Base-by-base conservation (phyloP, 2,329 filamentous ascomycete genomes). In the Hyphodiscus sp. region DNA sequence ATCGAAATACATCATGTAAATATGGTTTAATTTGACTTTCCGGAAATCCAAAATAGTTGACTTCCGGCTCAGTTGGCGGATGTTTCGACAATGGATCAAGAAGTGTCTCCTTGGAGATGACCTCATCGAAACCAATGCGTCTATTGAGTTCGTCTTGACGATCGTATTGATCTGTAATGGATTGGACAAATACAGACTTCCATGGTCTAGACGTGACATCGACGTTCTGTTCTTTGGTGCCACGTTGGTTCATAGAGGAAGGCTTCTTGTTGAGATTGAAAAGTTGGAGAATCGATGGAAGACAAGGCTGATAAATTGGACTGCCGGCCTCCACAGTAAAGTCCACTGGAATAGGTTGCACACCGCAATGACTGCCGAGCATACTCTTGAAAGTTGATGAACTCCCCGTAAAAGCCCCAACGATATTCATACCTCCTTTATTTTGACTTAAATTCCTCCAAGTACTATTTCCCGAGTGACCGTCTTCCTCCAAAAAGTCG, bases 41-140 rank as follows among this genome's bases (percentile, higher is more conserved):
- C 6, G 72, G 61, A 49, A 61, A 73, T 53, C 73, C 73, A 58
- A 74, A 75, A 53, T 75, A 75, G 56, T 75, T 74, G 53, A 68
- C 61, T 50, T 68, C 64, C 54, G 65, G 49, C 26, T 64, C 49
- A 54, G 51, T 59, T 56, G 68, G 52, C 61, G 51, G 51, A 45
- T 69, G 59, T 47, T 66, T 68, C 20, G 68, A 66, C 2, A 43
- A 48, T 13, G 53, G 50, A 13, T 63, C 33, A 38, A 38, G 33
- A 10, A 38, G 4, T 4, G 33, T 38, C 11, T 38, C 33, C 33
- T 65, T 65, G 33, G 61, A 58, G 15, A 71, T 61, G 0, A 60
- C 51, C 29, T 65, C 49, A 9, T 63, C 46, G 51, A 73, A 72
- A 0, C 70, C 71, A 57, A 73, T 68, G 20, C 70, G 64, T 7